Evolutionary conservation across 208 protist species (phyloP), one percentile per base, ranked within the genome.

Genomic region (Balamuthia mandrillaris): DNA sequence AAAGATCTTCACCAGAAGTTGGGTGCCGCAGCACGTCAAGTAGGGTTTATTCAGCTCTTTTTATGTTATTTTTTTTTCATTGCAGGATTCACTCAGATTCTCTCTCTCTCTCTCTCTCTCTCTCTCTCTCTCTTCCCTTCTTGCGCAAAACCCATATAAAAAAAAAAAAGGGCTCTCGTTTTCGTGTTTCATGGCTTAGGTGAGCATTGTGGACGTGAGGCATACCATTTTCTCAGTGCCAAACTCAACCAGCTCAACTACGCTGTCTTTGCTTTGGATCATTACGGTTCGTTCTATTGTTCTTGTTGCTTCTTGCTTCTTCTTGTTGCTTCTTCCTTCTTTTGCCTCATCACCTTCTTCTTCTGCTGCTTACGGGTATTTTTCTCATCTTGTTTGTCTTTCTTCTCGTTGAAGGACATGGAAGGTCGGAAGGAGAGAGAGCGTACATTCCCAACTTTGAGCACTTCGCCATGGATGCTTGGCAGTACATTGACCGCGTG

Each of bases 181-280:
- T 61, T 79, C 31, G 18, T 79, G 42, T 79, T 79, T 21, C 70
- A 79, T 35, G 70, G 70, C 4, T 18, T 79, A 49, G 70, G 70
- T 12, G 70, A 79, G 47, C 70, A 79, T 33, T 45, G 47, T 37
- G 70, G 70, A 16, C 70, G 70, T n/a, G n/a, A n/a, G n/a, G n/a
- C n/a, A 12, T 79, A 79, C 70, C 33, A 79, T 27, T 49, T 60
- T 31, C 45, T 79, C 47, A 49, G 45, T 3, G 45, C 42, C 21
- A 49, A 41, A 7, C 33, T 79, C 70, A 79, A 31, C 47, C 29
- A 16, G 9, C 70, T 41, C 12, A 5, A 79, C 31, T 60, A 61
- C 70, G 70, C 70, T 31, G 70, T 79, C 47, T 60, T 61, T n/a
- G 70, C 70, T 12, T 49, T 79, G 12, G 70, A 79, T 49, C 70